Percentiles rank a stretch among this genome's conserved stretches.
Evolutionary conservation across 805 yeast genomes (phyloP).

Genomic region (Saccharomyces jurei): DNA sequence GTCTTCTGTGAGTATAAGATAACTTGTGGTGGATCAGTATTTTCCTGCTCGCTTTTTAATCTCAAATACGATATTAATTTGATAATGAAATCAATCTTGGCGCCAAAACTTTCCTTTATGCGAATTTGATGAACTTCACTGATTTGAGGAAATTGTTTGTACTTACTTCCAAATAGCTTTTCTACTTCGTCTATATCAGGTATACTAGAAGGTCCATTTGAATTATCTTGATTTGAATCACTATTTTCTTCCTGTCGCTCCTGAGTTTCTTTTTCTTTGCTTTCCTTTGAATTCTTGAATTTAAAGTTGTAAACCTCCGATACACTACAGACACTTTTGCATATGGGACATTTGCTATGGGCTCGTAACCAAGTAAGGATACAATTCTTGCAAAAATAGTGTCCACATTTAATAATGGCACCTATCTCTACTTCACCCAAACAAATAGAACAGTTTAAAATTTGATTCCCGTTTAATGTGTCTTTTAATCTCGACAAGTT

Average conservation of each 20-base stretch:
- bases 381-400: slow-evolving; percentile 79
- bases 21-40: slow-evolving; percentile 50
- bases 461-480: slow-evolving; percentile 25
- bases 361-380: slow-evolving; percentile 61
- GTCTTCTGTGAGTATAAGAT: slow-evolving; percentile 88
- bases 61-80: slow-evolving; percentile 62
- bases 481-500: slow-evolving; percentile 31
- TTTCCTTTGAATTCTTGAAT: slow-evolving; percentile 22
- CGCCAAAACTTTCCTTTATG: slow-evolving; percentile 54
- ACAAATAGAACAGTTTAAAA: slow-evolving; percentile 66
- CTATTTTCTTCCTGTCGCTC: neutral
- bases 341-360: slow-evolving; percentile 66
- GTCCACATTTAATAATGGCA: slow-evolving; percentile 83
- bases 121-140: slow-evolving; percentile 38
- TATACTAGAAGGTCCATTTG: neutral
- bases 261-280: neutral
- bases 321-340: slow-evolving; percentile 46
- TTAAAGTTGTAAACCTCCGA: slow-evolving; percentile 65
- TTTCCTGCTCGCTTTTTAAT: slow-evolving; percentile 36
- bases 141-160: slow-evolving; percentile 25
- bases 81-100: slow-evolving; percentile 79
- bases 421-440: slow-evolving; percentile 64
- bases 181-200: slow-evolving; percentile 12
- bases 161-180: slow-evolving; percentile 7
- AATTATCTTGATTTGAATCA: neutral